A percentile compares a stretch with the other conserved stretches of the same genome.
These are phyloP conservation scores for Xylaria longipes DNA, from an alignment of 495 filamentous ascomycete genomes.

Conservation along the genomic window DNA sequence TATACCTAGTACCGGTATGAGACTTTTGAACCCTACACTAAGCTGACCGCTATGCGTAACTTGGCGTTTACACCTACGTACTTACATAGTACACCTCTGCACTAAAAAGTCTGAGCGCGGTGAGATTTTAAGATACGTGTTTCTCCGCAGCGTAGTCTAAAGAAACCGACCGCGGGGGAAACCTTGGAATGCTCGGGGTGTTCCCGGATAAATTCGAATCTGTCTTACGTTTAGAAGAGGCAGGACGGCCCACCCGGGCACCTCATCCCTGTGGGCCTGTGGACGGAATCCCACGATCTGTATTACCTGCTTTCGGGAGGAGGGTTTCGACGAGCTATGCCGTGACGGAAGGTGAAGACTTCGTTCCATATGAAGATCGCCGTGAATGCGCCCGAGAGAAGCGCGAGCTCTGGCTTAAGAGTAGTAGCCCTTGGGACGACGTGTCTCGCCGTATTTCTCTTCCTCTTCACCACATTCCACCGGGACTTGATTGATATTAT, in stretches of 20 bases:
- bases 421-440: constrained; percentile 28
- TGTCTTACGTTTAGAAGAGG: constrained; percentile 8
- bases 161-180: constrained; percentile 19
- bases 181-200: constrained; percentile 12
- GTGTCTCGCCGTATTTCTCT: constrained; percentile 32
- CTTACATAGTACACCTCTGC: background rate
- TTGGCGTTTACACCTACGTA: background rate
- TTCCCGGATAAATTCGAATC: constrained; percentile 21
- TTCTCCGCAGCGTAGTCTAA: constrained; percentile 6
- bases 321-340: constrained; percentile 6
- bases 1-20: background rate
- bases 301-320: background rate
- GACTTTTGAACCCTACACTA: constrained; percentile 14
- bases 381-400: background rate
- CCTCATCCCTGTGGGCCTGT: background rate
- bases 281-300: background rate
- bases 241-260: constrained; percentile 9
- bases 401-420: constrained; percentile 14
- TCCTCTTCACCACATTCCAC: constrained; percentile 28
- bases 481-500: constrained; percentile 29
- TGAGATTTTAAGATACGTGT: constrained; percentile 1
- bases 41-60: constrained; percentile 3
- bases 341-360: constrained; percentile 21
- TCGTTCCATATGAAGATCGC: constrained; percentile 13
- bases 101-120: constrained; percentile 10